Evolutionary conservation across 2,329 filamentous ascomycete genomes (phyloP).

Genomic region (Sclerotinia trifoliorum): DNA sequence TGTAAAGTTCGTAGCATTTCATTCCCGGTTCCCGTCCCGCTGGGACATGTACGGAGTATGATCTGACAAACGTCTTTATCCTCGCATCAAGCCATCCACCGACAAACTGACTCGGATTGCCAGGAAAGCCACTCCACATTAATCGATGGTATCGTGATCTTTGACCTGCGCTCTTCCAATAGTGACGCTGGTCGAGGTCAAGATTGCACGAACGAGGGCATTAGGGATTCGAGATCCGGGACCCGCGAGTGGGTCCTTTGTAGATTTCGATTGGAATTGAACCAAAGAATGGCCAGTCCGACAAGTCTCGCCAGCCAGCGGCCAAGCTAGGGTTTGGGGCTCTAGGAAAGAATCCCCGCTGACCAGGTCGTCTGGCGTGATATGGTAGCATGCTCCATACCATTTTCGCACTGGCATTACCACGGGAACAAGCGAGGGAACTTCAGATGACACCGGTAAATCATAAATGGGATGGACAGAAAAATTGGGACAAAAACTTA

Average conservation of each 20-base stretch:
- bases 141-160: conserved; percentile 18
- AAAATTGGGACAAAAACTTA: conserved; percentile 12
- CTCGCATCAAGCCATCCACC: conserved; percentile 8
- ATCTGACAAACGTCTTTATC: conserved; percentile 5
- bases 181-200: conserved; percentile 11
- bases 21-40: conserved; percentile 13
- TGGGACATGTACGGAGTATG: conserved; percentile 4
- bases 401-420: conserved; percentile 1
- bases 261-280: conserved; percentile 22
- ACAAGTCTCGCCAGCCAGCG: conserved; percentile 4
- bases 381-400: neutral
- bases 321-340: conserved; percentile 14
- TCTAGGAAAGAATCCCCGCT: conserved; percentile 18
- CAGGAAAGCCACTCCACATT: conserved; percentile 16
- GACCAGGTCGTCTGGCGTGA: conserved; percentile 20
- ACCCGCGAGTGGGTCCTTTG: conserved; percentile 25
- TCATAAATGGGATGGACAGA: conserved; percentile 21
- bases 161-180: conserved; percentile 14
- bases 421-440: conserved; percentile 18
- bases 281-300: neutral
- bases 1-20: conserved; percentile 4
- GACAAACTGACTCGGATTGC: conserved; percentile 8
- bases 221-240: conserved; percentile 18
- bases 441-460: conserved; percentile 11
- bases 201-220: conserved; percentile 17